Evolutionary conservation across 2,329 filamentous ascomycete genomes (phyloP).

Genomic region (Rutstroemia sp.): DNA sequence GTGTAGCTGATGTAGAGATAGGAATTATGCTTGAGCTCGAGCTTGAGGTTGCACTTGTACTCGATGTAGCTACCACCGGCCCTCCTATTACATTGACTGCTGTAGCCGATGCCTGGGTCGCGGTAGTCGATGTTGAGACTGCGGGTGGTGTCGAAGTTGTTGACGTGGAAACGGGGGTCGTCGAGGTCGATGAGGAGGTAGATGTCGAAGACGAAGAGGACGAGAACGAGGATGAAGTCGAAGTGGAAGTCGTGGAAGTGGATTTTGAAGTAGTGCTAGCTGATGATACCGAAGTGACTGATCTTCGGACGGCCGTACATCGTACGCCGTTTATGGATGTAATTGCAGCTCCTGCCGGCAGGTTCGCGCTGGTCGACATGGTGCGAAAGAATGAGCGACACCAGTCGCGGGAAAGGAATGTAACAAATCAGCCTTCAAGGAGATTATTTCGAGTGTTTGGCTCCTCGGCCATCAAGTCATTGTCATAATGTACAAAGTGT

Average conservation of each 20-base stretch:
- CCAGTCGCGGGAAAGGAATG: conserved; percentile 21
- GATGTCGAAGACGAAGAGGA: neutral
- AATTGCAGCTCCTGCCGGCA: conserved; percentile 41
- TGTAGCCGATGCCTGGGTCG: conserved; percentile 35
- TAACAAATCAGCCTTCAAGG: conserved; percentile 24
- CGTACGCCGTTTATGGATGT: conserved; percentile 43
- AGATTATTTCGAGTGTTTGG: conserved; percentile 14
- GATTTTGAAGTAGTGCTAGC: conserved; percentile 2
- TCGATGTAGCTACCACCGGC: conserved; percentile 3
- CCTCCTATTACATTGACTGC: conserved; percentile 1
- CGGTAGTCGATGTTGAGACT: conserved; percentile 32
- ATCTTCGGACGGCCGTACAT: conserved; percentile 46
- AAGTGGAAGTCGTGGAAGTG: neutral
- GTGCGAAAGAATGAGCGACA: conserved; percentile 24
- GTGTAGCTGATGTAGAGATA: neutral
- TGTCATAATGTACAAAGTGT: conserved; percentile 8
- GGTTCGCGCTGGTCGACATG: conserved; percentile 35
- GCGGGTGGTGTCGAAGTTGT: conserved; percentile 5
- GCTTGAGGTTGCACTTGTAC: neutral
- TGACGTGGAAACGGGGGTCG: neutral
- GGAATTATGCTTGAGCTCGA: no score
- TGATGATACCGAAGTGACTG: conserved; percentile 5
- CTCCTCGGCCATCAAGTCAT: conserved; percentile 23
- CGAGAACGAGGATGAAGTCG: neutral
- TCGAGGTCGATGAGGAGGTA: neutral